Evolutionary conservation across 345 rosid species (phyloP), one percentile per base, ranked within the genome.

Genomic region (Populus tremula): DNA sequence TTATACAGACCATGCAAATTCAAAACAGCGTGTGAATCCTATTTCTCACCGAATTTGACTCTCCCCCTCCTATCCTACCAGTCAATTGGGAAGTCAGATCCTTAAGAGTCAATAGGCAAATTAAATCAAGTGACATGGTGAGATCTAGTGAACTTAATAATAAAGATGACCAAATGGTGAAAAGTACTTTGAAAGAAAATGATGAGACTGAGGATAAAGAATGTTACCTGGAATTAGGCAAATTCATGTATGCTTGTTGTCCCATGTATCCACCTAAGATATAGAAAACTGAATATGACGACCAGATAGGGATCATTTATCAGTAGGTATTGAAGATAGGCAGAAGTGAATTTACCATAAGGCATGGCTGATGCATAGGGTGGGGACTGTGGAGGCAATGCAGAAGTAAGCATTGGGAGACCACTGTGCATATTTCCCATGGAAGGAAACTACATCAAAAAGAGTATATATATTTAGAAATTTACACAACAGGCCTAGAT

Each of bases 391-490:
- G 81, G 76, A 31, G 78, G 82, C 38, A 75, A 64, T 64, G 77
- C 65, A 14, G 86, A 25, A 54, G 73, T 41, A 77, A 80, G 77
- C 23, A 43, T 77, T 73, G 87, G 82, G 25, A 82, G 74, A 39
- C 64, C 85, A 78, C 83, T 89, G 45, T 73, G 88, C 78, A 73
- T 50, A 74, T 85, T 81, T 72, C 76, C 80, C 84, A 83, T 74
- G 21, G 92, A 81, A 79, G 87, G 88, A 76, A 85, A 85, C 93
- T 93, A 72, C 77, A 68, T 16, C 10, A 61, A 43, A 76, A 77
- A 14, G 53, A 50, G 66, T 67, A 75, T 18, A 25, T 27, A 45
- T 38, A 21, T 64, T 62, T 27, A 71, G 54, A 36, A 73, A 67
- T 67, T 71, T 8, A 43, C 54, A 66, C 33, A 47, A 66, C 0